These are phyloP conservation scores for Leptographium procerum DNA, from an alignment of 2,329 filamentous ascomycete species.

Conservation along the genomic window DNA sequence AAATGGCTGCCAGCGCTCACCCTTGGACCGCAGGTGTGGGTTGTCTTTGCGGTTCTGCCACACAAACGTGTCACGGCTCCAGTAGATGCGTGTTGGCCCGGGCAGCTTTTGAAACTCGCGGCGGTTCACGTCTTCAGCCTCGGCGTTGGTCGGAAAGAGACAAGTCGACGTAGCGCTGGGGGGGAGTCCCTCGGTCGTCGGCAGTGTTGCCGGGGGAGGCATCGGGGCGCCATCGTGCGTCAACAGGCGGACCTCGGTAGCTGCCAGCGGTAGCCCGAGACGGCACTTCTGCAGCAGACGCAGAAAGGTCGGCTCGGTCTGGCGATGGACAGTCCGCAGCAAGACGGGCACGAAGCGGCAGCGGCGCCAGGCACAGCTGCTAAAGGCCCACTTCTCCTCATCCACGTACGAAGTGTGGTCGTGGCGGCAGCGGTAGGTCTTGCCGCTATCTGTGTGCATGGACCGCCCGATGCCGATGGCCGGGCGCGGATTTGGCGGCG, in stretches of 20 bases:
- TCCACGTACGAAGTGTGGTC: conserved; percentile 28
- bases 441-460: conserved; percentile 6
- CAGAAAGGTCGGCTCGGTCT: conserved; percentile 42
- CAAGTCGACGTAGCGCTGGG: conserved; percentile 28
- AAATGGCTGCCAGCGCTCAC: neutral
- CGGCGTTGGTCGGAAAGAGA: conserved; percentile 29
- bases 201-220: neutral
- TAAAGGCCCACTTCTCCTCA: conserved; percentile 50
- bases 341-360: conserved; percentile 42
- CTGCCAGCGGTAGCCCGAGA: conserved; percentile 28
- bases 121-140: conserved; percentile 25
- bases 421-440: conserved; percentile 19
- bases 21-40: neutral
- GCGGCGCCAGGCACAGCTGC: conserved; percentile 40
- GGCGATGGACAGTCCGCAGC: conserved; percentile 44
- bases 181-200: neutral
- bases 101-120: conserved; percentile 21
- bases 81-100: conserved; percentile 14
- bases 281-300: conserved; percentile 43
- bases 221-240: conserved; percentile 26
- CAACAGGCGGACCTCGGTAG: conserved; percentile 29
- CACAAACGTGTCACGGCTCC: conserved; percentile 28
- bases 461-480: neutral
- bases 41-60: conserved; percentile 17
- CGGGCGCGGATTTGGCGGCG: neutral